These are phyloP conservation scores for Isoetes taiwanensis DNA, from an alignment of 75 land plant species.

Conservation along the genomic window DNA sequence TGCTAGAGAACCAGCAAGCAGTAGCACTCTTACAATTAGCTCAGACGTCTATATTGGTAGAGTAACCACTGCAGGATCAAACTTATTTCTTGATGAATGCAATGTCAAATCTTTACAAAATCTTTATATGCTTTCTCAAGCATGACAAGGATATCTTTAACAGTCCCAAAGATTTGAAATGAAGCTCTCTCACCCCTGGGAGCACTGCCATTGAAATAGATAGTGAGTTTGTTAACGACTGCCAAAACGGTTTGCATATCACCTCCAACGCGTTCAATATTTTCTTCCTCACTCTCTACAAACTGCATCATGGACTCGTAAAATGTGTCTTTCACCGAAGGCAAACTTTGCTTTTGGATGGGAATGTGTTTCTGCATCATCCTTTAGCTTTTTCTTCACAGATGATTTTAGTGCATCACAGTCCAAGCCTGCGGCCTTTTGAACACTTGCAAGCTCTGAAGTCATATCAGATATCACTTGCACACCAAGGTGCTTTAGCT, in stretches of 20 bases:
- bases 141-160: background rate
- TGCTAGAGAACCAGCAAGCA: too few relatives aligned
- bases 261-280: background rate
- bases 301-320: background rate
- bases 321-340: too few relatives aligned
- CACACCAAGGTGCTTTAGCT: background rate
- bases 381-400: too few relatives aligned
- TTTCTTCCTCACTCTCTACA: background rate
- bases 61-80: too few relatives aligned
- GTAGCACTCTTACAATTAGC: too few relatives aligned
- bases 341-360: too few relatives aligned
- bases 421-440: background rate
- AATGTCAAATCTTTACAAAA: too few relatives aligned
- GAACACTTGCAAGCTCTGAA: background rate
- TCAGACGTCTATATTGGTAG: too few relatives aligned
- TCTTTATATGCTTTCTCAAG: background rate
- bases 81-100: too few relatives aligned
- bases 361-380: too few relatives aligned
- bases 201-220: conserved; percentile 4
- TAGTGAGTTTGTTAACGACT: background rate
- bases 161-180: background rate
- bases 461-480: background rate
- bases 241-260: background rate
- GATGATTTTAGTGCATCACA: background rate
- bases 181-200: background rate